Evolutionary conservation across 2,329 filamentous ascomycete species (phyloP), one percentile per base, ranked within the genome.

Genomic region (Xylaria multiplex): DNA sequence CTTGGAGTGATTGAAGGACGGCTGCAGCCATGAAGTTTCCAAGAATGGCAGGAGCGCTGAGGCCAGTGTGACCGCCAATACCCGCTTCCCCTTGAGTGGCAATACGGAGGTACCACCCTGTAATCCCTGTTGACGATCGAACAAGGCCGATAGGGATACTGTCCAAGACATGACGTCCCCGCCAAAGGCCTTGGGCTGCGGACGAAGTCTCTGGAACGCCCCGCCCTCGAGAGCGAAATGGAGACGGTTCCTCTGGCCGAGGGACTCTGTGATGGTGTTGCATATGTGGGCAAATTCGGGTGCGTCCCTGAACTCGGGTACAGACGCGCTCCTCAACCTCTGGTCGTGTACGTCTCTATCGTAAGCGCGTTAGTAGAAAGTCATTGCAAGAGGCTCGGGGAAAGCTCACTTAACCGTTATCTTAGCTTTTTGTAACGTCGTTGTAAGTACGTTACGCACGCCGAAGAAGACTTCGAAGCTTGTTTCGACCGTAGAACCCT

Each of bases 121-220:
- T 48, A 62, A 46, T 49, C 49, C 52, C 6, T 62, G 50, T 32
- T 62, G 59, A 32, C n/a, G 50, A 8, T 56, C 42, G 19, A 62
- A 62, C 1, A 62, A 19, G 22, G 59, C 52, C 27, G 59, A 62
- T 6, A 62, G 6, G 8, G 59, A 56, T 3, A 62, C 59, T 27
- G 52, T 24, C 22, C 42, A 19, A 19, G 59, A 19, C 42, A 50
- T 49, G 40, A 3, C 42, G 42, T 16, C 9, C 13, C 8, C n/a
- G 24, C 59, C 59, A 48, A 62, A 62, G n/a, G 59, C 42, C 14
- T 62, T 62, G 6, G 50, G 59, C 42, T 62, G 59, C 50, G 59
- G 59, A 16, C 59, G 59, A 1, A 57, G 59, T 19, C 59, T 49
- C 52, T 56, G 9, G 24, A 62, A 56, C 6, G 13, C 1, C 42